Evolutionary conservation across 345 rosid species (phyloP), one percentile per base, ranked within the genome.

Genomic region (Aegle marmelos): DNA sequence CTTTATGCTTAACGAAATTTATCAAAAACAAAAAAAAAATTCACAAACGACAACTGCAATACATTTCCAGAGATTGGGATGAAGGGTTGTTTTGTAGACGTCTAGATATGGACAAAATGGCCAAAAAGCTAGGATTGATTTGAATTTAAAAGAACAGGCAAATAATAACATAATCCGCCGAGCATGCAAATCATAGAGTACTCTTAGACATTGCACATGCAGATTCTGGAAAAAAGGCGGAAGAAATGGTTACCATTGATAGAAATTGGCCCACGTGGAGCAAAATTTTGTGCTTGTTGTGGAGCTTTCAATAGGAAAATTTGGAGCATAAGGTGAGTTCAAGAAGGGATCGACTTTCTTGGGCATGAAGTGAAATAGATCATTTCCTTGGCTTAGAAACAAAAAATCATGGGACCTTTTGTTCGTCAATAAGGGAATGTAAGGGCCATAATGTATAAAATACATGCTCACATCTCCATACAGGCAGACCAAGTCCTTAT

Each of bases 381-480:
- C 34, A 27, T 24, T 27, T 61, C 41, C 50, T 48, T 28, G 78
- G 78, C 70, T 22, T 75, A n/a, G 9, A 66, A 75, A 65, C 78
- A 75, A 75, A 16, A 53, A 22, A 33, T 53, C 72, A 78, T 70
- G 83, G 83, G 83, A 64, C 79, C 79, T 64, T 62, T 36, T 80
- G 59, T 27, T 75, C 63, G 63, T 39, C 28, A 33, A 37, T 57
- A 61, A 75, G 75, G 60, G 33, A 75, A 64, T 30, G 45, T 1
- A 72, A 78, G 78, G 84, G 74, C 81, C 83, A 69, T 58, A 33
- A 70, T 63, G 28, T 56, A 53, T 33, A 58, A 21, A 41, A 62
- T 70, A 24, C 56, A 65, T 31, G 19, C 34, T 5, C 45, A 2
- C 34, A 5, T 75, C 68, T 56, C 68, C 67, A 7, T 36, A 14